Evolutionary conservation across 1,139 yeast genomes (phyloP).

Genomic region (Hemisphaericaspora subhashii): DNA sequence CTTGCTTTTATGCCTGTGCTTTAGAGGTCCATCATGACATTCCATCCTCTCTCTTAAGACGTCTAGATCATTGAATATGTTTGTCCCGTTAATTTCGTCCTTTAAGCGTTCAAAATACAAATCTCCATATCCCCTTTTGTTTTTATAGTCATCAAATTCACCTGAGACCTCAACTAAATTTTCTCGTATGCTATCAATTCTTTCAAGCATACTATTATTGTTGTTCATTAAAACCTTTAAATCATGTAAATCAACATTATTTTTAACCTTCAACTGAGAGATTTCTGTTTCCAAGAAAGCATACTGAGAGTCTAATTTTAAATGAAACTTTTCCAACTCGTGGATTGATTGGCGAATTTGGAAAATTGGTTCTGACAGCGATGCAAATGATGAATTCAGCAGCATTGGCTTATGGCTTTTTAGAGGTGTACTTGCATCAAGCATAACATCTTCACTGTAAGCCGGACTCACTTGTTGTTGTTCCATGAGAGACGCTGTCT

Average conservation of each 20-base stretch:
- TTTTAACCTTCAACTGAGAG: slow-evolving; percentile 8
- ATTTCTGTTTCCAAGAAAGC: slow-evolving; percentile 8
- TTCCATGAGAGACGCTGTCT: slow-evolving; percentile 16
- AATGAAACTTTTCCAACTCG: slow-evolving; percentile 9
- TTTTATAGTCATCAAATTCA: slow-evolving; percentile 3
- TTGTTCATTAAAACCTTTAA: slow-evolving; percentile 7
- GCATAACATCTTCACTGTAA: neutral
- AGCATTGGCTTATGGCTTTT: neutral
- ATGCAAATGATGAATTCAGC: neutral
- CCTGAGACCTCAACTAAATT: slow-evolving; percentile 5
- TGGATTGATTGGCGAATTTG: slow-evolving; percentile 5
- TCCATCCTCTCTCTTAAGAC: too few relatives aligned
- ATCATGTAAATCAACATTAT: slow-evolving; percentile 9
- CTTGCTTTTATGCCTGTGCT: too few relatives aligned
- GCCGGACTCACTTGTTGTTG: neutral
- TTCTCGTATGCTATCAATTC: slow-evolving; percentile 8
- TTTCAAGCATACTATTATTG: slow-evolving; percentile 9
- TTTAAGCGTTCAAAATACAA: slow-evolving; percentile 3
- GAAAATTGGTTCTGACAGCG: neutral
- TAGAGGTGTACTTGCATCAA: neutral
- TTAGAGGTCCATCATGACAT: too few relatives aligned
- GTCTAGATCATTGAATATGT: too few relatives aligned
- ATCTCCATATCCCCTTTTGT: neutral
- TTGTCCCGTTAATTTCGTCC: too few relatives aligned
- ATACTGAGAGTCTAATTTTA: slow-evolving; percentile 7